Evolutionary conservation across 2,329 filamentous ascomycete genomes (phyloP), one percentile per base, ranked within the genome.

Genomic region (Neoascochyta sp.): DNA sequence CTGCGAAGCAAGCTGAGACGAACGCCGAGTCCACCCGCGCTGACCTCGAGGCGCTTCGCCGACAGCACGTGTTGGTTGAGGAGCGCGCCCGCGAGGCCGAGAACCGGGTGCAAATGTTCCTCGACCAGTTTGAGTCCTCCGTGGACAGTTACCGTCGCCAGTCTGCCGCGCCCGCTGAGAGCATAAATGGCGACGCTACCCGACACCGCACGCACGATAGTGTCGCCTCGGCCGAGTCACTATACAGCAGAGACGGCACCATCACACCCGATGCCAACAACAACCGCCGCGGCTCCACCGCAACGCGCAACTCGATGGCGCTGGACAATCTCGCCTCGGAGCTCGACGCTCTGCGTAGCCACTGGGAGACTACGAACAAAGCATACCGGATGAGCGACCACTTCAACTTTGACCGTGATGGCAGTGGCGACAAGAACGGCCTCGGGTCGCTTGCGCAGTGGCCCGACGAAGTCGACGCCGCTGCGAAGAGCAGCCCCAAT

Each of bases 361-460:
- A 95, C 52, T 98, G 92, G 92, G 88, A 96, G 66, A 86, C 83
- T 21, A 95, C 88, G 9, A 95, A 90, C 67, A 92, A 93, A 64
- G 93, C 86, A 53, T 95, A 96, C 63, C 83, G 92, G 14, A 69
- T 95, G 24, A 94, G 86, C 63, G 89, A 83, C 54, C 80, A 84
- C 29, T 93, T 94, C 51, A 89, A 95, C 57, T 89, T 93, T 50
- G 89, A 95, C 34, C 69, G 62, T 21, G 65, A 60, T 1, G 62
- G 65, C 7, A 64, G 60, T 3, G 62, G 41, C 13, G 56, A 57
- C 24, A 52, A 54, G 23, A 50, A 45, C 18, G 55, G 57, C 11
- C 20, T 60, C 28, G 56, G 61, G 27, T 52, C 50, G 14, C 48
- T 63, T 11, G 46, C 54, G 14, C 47, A 54, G n/a, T 65, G 60